phyloP scores from a whole-genome alignment of 257 asterid species.

The Solanum pinnatisectum region DNA sequence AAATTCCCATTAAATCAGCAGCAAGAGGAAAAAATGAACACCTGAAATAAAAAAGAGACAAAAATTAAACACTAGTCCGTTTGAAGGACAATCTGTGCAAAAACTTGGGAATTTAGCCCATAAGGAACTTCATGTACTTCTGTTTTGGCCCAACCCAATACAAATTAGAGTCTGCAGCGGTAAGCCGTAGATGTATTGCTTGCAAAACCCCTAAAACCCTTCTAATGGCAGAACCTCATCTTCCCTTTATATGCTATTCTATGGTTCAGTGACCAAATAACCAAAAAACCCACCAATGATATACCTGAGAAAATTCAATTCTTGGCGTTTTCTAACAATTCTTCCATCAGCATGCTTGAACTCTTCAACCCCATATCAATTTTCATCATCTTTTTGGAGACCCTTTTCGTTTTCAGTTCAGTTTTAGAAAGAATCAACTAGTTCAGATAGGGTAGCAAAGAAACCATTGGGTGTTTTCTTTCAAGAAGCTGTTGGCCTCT shows the following conservation, averaged over 20 bases:
- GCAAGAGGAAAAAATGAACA: neutral
- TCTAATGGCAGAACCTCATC: neutral
- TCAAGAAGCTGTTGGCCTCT: conserved; percentile 37
- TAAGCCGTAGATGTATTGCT: neutral
- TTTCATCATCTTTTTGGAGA: conserved; percentile 13
- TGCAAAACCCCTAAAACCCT: neutral
- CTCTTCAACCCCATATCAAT: neutral
- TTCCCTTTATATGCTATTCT: neutral
- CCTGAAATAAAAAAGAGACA: neutral
- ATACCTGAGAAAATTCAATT: conserved; percentile 15
- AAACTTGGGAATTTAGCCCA: neutral
- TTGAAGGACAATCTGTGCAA: neutral
- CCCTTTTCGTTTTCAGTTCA: conserved; percentile 30
- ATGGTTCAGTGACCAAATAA: neutral
- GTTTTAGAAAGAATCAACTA: neutral
- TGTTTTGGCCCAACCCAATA: neutral
- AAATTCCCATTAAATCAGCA: neutral
- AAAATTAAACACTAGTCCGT: neutral
- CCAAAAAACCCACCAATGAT: conserved; percentile 11
- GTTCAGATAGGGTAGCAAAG: neutral
- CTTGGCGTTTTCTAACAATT: neutral
- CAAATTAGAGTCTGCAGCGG: neutral
- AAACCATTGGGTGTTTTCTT: conserved; percentile 33
- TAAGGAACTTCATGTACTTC: neutral
- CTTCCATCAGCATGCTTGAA: neutral